Conservation (phyloP, 345 rosid genomes). For the Pistacia vera region DNA sequence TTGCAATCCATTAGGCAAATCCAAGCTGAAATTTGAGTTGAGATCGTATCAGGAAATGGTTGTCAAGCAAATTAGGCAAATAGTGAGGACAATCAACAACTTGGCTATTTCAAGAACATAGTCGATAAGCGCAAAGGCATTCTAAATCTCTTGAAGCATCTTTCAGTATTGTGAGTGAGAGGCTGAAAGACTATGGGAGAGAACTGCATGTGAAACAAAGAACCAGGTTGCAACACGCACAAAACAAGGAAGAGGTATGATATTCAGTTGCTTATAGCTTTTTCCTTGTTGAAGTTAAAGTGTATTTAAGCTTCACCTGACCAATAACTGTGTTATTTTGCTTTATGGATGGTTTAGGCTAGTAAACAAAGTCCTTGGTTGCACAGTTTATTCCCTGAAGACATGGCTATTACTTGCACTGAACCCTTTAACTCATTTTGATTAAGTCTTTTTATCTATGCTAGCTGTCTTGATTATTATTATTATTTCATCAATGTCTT, state of each 20-base stretch:
- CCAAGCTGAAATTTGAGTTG: conserved; percentile 72
- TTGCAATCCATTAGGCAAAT: conserved; percentile 48
- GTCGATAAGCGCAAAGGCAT: conserved; percentile 44
- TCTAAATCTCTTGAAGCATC: conserved; percentile 58
- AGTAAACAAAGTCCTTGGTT: no score
- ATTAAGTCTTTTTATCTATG: no score
- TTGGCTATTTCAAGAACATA: conserved; percentile 53
- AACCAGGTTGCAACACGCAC: conserved; percentile 69
- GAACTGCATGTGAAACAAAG: conserved; percentile 70
- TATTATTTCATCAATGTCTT: no score
- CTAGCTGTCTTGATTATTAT: no score
- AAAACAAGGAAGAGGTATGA: conserved; percentile 80
- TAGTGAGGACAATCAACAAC: conserved; percentile 83
- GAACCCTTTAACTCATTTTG: no score
- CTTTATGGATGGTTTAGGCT: no score
- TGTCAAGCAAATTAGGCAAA: conserved; percentile 60
- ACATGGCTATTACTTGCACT: no score
- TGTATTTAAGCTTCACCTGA: no score
- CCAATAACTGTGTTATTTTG: no score
- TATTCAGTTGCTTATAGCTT: not conserved
- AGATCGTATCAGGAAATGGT: conserved; percentile 79
- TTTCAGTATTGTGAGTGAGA: conserved; percentile 51
- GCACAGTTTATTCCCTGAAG: no score
- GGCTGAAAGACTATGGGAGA: conserved; percentile 63
- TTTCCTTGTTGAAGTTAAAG: not conserved